Evolutionary conservation across 1,139 yeast species (phyloP), one percentile per base, ranked within the genome.

Genomic region (Geotrichum citri-aurantii): DNA sequence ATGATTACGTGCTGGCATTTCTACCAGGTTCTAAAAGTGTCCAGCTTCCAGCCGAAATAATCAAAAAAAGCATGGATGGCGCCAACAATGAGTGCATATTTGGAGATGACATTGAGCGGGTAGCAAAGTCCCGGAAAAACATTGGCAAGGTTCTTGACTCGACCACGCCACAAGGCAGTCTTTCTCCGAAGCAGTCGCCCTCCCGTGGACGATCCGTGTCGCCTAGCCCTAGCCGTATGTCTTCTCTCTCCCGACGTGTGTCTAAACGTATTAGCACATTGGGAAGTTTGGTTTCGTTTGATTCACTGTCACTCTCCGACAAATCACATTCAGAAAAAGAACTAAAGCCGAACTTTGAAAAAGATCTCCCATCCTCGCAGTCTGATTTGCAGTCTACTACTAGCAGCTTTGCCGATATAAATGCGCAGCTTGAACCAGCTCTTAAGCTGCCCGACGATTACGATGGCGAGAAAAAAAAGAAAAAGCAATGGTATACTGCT

Each of bases 1-100:
- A 88, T 65, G 88, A 85, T 56, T 82, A 86, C 63, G 82, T 81
- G 60, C 80, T 91, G 64, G 81, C 88, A 65, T 86, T 89, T 65
- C 85, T 89, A 67, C 49, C 52, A 12, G 56, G 55, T 14, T 12
- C 54, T 1, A 44, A 60, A 51, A 40, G 52, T n/a, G 52, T 48
- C 19, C 49, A 54, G 24, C 54, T 57, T 12, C 62, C 62, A 12
- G 55, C 59, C 1, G 55, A 55, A n/a, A 54, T 55, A 6, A 60
- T 60, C 23, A 40, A 57, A 26, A 48, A 48, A 42, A 51, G 56
- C 27, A 58, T 60, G 59, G 57, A 59, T 6, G 42, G 52, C 10
- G 54, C 51, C 6, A 33, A 51, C 23, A 47, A 29, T 19, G 55
- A 57, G 47, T 7, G 23, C 33, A n/a, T 17, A 7, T 23, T 49